Evolutionary conservation across 257 asterid species (phyloP), one percentile per base, ranked within the genome.

Genomic region (Ilex asprella): DNA sequence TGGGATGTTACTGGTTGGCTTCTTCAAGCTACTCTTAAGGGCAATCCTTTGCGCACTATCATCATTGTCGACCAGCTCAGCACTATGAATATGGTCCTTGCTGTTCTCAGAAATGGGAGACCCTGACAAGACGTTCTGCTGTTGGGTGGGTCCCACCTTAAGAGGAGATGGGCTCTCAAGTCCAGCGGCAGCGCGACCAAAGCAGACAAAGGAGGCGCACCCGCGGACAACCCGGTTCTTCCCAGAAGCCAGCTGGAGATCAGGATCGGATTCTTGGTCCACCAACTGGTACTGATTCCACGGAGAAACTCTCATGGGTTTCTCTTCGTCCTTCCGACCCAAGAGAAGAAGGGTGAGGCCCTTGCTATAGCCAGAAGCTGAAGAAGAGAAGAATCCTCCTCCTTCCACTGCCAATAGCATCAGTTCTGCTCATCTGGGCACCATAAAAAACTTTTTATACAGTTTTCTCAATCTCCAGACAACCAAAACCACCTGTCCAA

Each of bases 401-500:
- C 99, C 99, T 85, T 86, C 99, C 73, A 83, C 93, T 64, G 97
- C 95, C 64, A 92, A 83, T 89, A 92, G 81, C 99, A 92, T 92
- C 84, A 77, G 95, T 73, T 76, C 88, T 77, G 83, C 85, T 84
- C 97, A 92, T 89, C 90, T 76, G 87, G 73, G 67, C 82, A 82
- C 64, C 78, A 70, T 39, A 63, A 58, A 68, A 56, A 59, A 69
- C 71, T 67, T 43, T 58, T n/a, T 12, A 43, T 60, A 30, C 51
- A 61, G 61, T 39, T 58, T 27, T 59, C 49, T 56, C 31, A 3
- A 8, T 67, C 70, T 52, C 57, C 53, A 56, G 14, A 59, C 55
- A 54, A 44, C 51, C 43, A 7, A 55, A 52, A 5, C 66, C 65
- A 30, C 75, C 81, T 63, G 67, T 57, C 5, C 57, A 32, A 55